Evolutionary conservation across 345 rosid species (phyloP).

Genomic region (Bretschneidera sinensis): DNA sequence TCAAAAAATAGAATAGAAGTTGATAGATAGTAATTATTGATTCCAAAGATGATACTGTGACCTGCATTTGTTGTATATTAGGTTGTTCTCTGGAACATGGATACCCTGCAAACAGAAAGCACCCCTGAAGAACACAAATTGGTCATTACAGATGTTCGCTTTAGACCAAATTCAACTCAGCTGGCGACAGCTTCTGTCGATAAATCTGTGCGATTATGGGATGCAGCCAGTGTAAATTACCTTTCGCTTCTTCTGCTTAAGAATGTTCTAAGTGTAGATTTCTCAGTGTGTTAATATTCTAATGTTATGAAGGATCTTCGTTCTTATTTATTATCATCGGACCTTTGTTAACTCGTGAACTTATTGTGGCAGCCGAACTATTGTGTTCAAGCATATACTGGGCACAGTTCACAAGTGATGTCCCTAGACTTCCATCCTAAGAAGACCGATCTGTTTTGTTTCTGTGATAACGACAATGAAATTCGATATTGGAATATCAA

Average conservation of each 20-base stretch:
- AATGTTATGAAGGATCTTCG: no score
- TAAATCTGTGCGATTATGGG: conserved; percentile 69
- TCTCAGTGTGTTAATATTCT: no score
- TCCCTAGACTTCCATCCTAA: conserved; percentile 71
- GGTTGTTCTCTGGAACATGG: conserved; percentile 70
- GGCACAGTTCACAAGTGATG: conserved; percentile 50
- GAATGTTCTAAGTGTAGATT: no score
- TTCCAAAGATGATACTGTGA: conserved; percentile 1
- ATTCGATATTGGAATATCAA: conserved; percentile 52
- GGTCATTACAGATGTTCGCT: conserved; percentile 65
- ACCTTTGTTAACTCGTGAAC: conserved; percentile 5
- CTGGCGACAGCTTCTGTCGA: conserved; percentile 63
- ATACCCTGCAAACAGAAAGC: conserved; percentile 43
- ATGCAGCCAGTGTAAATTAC: conserved; percentile 23
- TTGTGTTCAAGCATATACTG: conserved; percentile 38
- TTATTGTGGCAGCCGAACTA: conserved; percentile 46
- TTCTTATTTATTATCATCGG: background rate
- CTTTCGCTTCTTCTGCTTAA: background rate
- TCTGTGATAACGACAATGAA: conserved; percentile 49
- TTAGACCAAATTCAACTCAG: conserved; percentile 66
- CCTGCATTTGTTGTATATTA: conserved; percentile 18
- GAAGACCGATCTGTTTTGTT: conserved; percentile 58
- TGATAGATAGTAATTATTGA: background rate
- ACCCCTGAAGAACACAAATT: conserved; percentile 53
- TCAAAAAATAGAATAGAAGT: background rate